Base-by-base conservation (phyloP, 768 basidiomycete genomes). In the Cyclocybe cylindracea region DNA sequence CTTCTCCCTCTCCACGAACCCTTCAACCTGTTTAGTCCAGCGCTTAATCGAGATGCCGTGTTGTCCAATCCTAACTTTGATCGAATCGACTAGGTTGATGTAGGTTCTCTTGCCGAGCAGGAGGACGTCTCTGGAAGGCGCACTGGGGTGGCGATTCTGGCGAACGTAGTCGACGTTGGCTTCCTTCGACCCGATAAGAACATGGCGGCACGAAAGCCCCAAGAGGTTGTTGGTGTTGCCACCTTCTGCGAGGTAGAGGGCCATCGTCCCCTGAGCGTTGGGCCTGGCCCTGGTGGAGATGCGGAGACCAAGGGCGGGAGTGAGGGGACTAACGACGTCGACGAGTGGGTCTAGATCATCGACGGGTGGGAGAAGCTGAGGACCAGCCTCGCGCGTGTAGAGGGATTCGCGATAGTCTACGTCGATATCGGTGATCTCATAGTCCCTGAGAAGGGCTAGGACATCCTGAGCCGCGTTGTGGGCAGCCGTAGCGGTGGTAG, bases 221-320 rank as follows among this genome's bases (percentile, higher is more conserved):
- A 68, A 63, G 46, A 62, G 55, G 5, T 44, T 63, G 40, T 63
- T 49, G 56, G 64, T 70, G 53, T 47, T 50, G 39, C 64, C 65
- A 61, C 65, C 70, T 59, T 71, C 62, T 14, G 62, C 46, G 50
- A 74, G 61, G 63, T 71, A 74, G 57, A 73, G 55, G 48, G 58
- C 66, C 56, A 66, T 60, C 3, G 68, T 73, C 9, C 72, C 72
- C 63, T 70, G 60, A 62, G 53, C 49, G 46, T 61, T 29, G 41
- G 56, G 61, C 58, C 66, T 63, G 56, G 59, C 64, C 59, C 13
- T 60, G 59, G 72, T 58, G 59, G 71, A 58, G 61, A 73, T 71
- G 48, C 3, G 41, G 48, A 72, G 63, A 38, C 72, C 68, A 41
- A 71, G 71, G 40, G 65, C 53, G 37, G 71, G 63, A 58, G 67